Evolutionary conservation across 208 protist species (phyloP), one percentile per base, ranked within the genome.

Genomic region (Lotmaria passim): DNA sequence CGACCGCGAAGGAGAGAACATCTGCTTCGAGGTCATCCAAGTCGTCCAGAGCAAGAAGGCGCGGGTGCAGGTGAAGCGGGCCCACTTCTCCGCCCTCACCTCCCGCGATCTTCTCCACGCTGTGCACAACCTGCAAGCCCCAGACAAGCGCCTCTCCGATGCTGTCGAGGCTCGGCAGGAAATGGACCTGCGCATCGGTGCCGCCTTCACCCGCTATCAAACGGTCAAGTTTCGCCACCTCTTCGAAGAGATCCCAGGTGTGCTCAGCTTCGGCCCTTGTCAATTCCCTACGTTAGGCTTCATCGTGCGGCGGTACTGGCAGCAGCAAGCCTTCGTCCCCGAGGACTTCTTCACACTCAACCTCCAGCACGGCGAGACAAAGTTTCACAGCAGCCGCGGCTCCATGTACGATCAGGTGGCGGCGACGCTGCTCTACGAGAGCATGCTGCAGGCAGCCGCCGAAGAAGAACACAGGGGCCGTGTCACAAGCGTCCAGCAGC

Each of bases 1-100:
- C 69, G 98, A 99, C 70, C 80, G 96, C 7, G 98, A 99, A 65
- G 98, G 98, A 6, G 97, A 99, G 77, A 99, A 99, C 80, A 99
- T 99, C 68, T 98, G 94, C 73, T 99, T 99, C 73, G 98, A 99
- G 83, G 96, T 99, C 28, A 73, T 98, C 10, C 63, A 91, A 34
- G 81, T 95, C 28, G 88, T 85, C 23, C 70, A 75, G 46, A 50
- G 41, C 1, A 79, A 78, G 58, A 90, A 89, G 50, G 66, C 65
- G 6, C 71, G 72, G 8, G 71, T 94, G 62, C 41, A 75, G 26
- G 74, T 88, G 26, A 87, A 93, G 52, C 82, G 97, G 2, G 96
- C 95, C 1, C 82, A 91, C 63, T 99, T 99, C 80, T 98, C 90
- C 11, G 89, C 91, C 24, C 80, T 97, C 47, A 98, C 96, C 31